Conservation (phyloP, 768 basidiomycete species). For the Sporobolomyces roseus region DNA sequence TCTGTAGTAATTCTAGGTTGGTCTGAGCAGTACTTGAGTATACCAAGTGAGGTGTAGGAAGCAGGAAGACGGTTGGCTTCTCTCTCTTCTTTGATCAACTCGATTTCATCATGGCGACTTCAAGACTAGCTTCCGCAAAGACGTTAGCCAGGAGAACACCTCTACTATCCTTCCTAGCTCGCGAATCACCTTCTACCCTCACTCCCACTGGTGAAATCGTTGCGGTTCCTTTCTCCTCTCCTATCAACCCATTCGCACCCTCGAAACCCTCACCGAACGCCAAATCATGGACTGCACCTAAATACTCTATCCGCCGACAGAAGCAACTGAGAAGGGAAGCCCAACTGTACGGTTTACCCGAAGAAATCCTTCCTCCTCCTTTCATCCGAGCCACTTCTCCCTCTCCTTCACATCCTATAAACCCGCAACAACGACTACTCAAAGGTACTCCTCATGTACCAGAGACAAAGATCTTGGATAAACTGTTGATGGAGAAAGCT, state of each 20-base stretch:
- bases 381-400: slow-evolving; percentile 2
- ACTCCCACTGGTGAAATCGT: not conserved
- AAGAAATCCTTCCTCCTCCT: slow-evolving; percentile 26
- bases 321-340: slow-evolving; percentile 28
- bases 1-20: too few relatives aligned
- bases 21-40: too few relatives aligned
- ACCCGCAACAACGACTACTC: slow-evolving; percentile 14
- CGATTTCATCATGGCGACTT: not conserved
- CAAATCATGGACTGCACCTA: slow-evolving; percentile 31
- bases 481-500: slow-evolving; percentile 25
- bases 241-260: slow-evolving; percentile 34
- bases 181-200: slow-evolving; percentile 31
- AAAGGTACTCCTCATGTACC: slow-evolving; percentile 17
- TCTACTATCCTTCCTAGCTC: slow-evolving; percentile 34
- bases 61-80: not conserved
- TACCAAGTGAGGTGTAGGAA: not conserved
- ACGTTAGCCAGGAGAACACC: slow-evolving; percentile 11
- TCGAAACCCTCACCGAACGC: slow-evolving; percentile 14
- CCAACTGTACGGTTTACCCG: not conserved
- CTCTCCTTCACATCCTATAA: slow-evolving; percentile 8
- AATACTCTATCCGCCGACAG: slow-evolving; percentile 38
- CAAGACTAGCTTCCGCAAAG: slow-evolving; percentile 15
- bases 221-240: slow-evolving; percentile 13
- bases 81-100: not conserved
- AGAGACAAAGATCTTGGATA: slow-evolving; percentile 22